Base-by-base conservation (phyloP, 164 flowering plant genomes). In the Akebia trifoliata region DNA sequence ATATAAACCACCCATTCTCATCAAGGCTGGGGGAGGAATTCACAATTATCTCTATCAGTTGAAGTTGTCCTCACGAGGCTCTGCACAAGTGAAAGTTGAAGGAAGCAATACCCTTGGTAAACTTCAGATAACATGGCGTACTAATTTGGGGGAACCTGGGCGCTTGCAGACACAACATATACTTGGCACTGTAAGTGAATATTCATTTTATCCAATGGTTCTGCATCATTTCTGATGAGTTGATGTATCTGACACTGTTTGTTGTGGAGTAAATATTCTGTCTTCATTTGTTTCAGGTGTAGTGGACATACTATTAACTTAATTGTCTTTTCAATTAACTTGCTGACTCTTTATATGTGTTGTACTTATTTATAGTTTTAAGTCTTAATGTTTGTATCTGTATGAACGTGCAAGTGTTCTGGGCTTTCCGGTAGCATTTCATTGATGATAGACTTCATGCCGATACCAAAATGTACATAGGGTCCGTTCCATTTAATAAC, bases 131-230 rank as follows among this genome's bases (percentile, higher is more conserved):
- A 87, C 96, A 51, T 93, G 99, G 99, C 96, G 96, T 31, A 83
- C 96, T 54, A 93, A 93, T 81, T 72, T 93, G 80, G 99, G 99
- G 59, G 99, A 93, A 69, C 95, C 99, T 67, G 99, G 99, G 22
- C 96, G 99, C 67, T 74, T 93, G 52, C 99, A 90, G 74, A 93
- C 99, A 25, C 99, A 93, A 54, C 90, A 87, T 45, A 93, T 93
- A 66, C 80, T 86, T 66, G 96, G 97, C 35, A 79, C 74, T 74
- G 99, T 93, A 77, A 79, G 95, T 78, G 21, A 43, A 31, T 46
- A 21, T 46, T 44, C 45, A 47, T 51, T 51, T 56, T 30, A n/a
- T 48, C 25, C 21, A 34, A 50, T 40, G 18, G 4, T 48, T n/a
- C 0, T 40, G 28, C 50, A 11, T 30, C 25, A 34, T 32, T 39